Percentiles rank a stretch among this genome's conserved stretches.
Evolutionary conservation across 805 yeast genomes (phyloP).

Genomic region (Cyberlindnera saturnus): DNA sequence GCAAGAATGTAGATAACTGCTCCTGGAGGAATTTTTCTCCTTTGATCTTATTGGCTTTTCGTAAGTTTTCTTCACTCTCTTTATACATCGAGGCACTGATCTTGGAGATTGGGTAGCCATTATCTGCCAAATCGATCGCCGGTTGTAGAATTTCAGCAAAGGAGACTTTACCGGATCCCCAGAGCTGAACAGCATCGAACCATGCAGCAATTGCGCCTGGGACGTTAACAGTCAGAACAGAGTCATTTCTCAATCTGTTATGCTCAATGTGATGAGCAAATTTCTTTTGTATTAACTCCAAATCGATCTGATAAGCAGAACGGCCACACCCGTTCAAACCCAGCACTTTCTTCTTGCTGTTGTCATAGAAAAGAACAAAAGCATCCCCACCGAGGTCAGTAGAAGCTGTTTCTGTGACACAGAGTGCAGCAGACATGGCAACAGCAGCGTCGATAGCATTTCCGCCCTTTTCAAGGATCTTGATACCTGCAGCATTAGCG

Average conservation of each 20-base stretch:
- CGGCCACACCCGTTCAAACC: slow-evolving; percentile 79
- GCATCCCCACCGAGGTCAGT: slow-evolving; percentile 68
- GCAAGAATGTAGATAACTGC: slow-evolving; percentile 29
- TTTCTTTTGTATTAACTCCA: slow-evolving; percentile 40
- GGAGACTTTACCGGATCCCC: slow-evolving; percentile 68
- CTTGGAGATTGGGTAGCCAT: slow-evolving; percentile 60
- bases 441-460: slow-evolving; percentile 64
- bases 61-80: slow-evolving; percentile 32
- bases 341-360: slow-evolving; percentile 40
- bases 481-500: slow-evolving; percentile 69
- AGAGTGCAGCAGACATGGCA: slow-evolving; percentile 51
- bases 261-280: slow-evolving; percentile 37
- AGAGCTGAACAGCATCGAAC: slow-evolving; percentile 58
- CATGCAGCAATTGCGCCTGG: slow-evolving; percentile 83
- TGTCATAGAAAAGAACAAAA: slow-evolving; percentile 55
- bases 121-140: slow-evolving; percentile 62
- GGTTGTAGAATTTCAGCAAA: slow-evolving; percentile 54
- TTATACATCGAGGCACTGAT: slow-evolving; percentile 50
- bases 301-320: slow-evolving; percentile 43
- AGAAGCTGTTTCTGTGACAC: slow-evolving; percentile 52
- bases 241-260: slow-evolving; percentile 43
- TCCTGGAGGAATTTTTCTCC: slow-evolving; percentile 26
- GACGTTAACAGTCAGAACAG: slow-evolving; percentile 59
- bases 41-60: slow-evolving; percentile 26
- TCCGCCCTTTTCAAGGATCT: slow-evolving; percentile 64